Evolutionary conservation across 73 alveolate genomes (phyloP), one percentile per base, ranked within the genome.

Genomic region (Paraurostyla sp.): DNA sequence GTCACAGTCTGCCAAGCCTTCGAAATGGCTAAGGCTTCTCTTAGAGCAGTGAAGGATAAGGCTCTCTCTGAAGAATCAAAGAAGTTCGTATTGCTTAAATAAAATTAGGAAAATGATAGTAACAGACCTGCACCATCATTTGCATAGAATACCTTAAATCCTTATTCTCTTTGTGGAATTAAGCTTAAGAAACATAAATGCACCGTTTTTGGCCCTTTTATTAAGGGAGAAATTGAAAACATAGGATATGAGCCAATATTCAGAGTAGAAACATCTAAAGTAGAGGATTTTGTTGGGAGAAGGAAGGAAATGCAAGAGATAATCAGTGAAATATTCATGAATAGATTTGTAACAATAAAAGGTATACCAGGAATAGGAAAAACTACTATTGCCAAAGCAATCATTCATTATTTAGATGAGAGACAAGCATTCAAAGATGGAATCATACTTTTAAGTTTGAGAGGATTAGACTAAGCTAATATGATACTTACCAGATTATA

Each of bases 351-450:
- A 0, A 76, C 93, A 3, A 63, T 91, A 16, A 76, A 73, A 59
- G 96, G 96, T 23, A 69, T 83, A 11, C 92, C 93, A 0, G 96
- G 96, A 6, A 91, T 91, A 20, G 96, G 96, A 33, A 91, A 91
- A 52, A 91, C 96, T 7, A 80, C 90, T 32, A 25, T 91, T 1
- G 92, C 91, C 30, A 91, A 87, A 75, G 83, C 83, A 13, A 51
- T 91, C 22, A 87, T 88, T n/a, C 56, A 83, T 45, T 83, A 60
- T 76, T 29, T 83, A 27, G 59, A 69, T 42, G 96, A 91, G 32
- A 83, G 96, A 36, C n/a, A 50, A 30, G n/a, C 51, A 20, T 91
- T 83, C 48, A 71, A 42, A 48, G 96, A 91, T 60, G 96, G 96
- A 0, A 58, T 91, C 0, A 71, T 91, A 23, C 36, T 54, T 27